Percentiles rank a stretch among this genome's conserved stretches.
Evolutionary conservation across 2,329 filamentous ascomycete species (phyloP).

Genomic region (Botrytis galanthina): DNA sequence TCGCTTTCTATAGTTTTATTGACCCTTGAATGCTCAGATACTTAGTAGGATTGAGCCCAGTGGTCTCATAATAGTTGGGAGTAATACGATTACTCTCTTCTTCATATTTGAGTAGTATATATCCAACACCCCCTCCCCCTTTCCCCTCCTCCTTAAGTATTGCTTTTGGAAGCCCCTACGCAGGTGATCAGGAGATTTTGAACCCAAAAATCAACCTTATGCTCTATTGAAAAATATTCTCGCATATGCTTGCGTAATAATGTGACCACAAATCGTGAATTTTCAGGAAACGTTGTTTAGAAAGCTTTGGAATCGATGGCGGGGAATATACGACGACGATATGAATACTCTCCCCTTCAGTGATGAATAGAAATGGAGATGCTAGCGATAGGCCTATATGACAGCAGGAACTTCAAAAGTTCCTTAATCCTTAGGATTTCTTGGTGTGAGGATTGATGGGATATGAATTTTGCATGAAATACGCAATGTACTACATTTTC

Average conservation of each 20-base stretch:
- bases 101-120: neutral
- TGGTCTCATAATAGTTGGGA: neutral
- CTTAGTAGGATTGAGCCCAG: no score
- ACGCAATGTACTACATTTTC: neutral
- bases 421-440: rapidly evolving
- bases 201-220: neutral
- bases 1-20: neutral
- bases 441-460: neutral
- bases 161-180: neutral
- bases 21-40: neutral
- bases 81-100: neutral
- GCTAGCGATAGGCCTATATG: neutral
- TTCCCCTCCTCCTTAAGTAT: neutral
- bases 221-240: neutral
- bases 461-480: neutral
- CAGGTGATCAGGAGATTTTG: neutral
- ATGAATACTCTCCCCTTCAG: neutral
- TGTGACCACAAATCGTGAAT: neutral
- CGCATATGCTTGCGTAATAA: neutral
- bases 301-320: no score
- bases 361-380: neutral
- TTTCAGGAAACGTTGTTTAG: rapidly evolving
- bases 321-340: rapidly evolving
- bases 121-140: neutral
- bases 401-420: neutral